Percentiles rank a stretch among this genome's conserved stretches.
Evolutionary conservation across 352 stramenopile species (phyloP).

Genomic region (Pythium sukuiense): DNA sequence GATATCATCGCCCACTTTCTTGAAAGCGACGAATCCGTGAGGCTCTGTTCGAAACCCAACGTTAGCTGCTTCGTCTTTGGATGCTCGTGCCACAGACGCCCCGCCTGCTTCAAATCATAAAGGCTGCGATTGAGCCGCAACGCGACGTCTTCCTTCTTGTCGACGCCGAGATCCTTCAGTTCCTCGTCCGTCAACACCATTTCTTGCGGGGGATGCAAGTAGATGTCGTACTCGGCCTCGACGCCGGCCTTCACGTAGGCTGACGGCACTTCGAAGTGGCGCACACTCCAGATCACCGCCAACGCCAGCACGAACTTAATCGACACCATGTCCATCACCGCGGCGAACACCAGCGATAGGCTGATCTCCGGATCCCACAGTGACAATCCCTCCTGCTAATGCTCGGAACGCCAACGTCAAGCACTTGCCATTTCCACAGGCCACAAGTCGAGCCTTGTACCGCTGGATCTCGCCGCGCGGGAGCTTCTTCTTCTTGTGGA

Average conservation of each 20-base stretch:
- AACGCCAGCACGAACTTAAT: conserved; percentile 25
- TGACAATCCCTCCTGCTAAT: too few species aligned
- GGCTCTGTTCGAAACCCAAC: conserved; percentile 22
- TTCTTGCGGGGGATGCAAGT: conserved; percentile 21
- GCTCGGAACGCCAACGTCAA: too few species aligned
- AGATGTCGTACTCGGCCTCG: conserved; percentile 29
- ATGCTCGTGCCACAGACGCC: conserved; percentile 30
- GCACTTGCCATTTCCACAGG: conserved; percentile 25
- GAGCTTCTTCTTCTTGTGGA: conserved; percentile 32
- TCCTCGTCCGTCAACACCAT: conserved; percentile 21
- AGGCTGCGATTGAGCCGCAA: conserved; percentile 28
- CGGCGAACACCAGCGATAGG: conserved; percentile 28
- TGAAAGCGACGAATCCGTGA: conserved; percentile 33
- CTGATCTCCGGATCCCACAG: too few species aligned
- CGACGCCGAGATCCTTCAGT: conserved; percentile 16
- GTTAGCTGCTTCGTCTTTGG: not conserved
- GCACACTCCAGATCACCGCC: conserved; percentile 21
- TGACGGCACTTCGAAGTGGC: conserved; percentile 35
- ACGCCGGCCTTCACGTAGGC: conserved; percentile 34
- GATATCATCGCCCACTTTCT: not conserved
- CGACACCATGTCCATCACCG: conserved; percentile 32
- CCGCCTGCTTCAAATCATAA: conserved; percentile 37
- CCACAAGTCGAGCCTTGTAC: conserved; percentile 25
- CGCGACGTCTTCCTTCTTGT: conserved; percentile 7
- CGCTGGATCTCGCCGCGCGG: conserved; percentile 18